Evolutionary conservation across 2,329 filamentous ascomycete genomes (phyloP).

Genomic region (Blumeria hordei): DNA sequence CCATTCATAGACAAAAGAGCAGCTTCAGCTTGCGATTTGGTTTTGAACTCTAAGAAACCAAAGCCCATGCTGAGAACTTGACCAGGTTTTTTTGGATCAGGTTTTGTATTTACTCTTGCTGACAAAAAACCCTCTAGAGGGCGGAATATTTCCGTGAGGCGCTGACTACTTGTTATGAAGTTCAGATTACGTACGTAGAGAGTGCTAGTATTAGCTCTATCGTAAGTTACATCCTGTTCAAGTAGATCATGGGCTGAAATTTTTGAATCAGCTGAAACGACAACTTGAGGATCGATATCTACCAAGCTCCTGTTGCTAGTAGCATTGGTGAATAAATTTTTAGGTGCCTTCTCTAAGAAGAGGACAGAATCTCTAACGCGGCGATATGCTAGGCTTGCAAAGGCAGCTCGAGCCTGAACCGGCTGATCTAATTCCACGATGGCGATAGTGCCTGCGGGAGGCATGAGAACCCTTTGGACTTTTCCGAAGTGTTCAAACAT

Average conservation of each 20-base stretch:
- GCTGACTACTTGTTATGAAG: slow-evolving; percentile 62
- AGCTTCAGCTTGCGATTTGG: slow-evolving; percentile 51
- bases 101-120: slow-evolving; percentile 77
- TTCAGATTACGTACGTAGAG: slow-evolving; percentile 87
- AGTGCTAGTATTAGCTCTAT: slow-evolving; percentile 45
- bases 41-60: slow-evolving; percentile 76
- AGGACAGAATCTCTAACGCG: slow-evolving; percentile 78
- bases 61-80: slow-evolving; percentile 92
- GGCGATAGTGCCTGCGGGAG: slow-evolving; percentile 76
- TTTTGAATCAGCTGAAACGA: slow-evolving; percentile 24
- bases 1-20: slow-evolving; percentile 75
- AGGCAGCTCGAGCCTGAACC: slow-evolving; percentile 60
- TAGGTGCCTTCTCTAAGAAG: slow-evolving; percentile 83
- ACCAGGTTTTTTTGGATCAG: slow-evolving; percentile 71
- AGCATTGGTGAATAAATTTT: slow-evolving; percentile 38
- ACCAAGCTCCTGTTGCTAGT: slow-evolving; percentile 4
- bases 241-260: slow-evolving; percentile 45
- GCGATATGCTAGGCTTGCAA: slow-evolving; percentile 65
- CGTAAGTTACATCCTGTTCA: slow-evolving; percentile 25
- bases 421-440: slow-evolving; percentile 71
- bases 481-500: slow-evolving; percentile 41
- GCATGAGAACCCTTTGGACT: slow-evolving; percentile 66
- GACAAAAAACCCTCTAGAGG: slow-evolving; percentile 72
- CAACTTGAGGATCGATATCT: slow-evolving; percentile 5
- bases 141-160: slow-evolving; percentile 53